Evolutionary conservation across 2,329 filamentous ascomycete species (phyloP).

Genomic region (Aspergillus texensis): DNA sequence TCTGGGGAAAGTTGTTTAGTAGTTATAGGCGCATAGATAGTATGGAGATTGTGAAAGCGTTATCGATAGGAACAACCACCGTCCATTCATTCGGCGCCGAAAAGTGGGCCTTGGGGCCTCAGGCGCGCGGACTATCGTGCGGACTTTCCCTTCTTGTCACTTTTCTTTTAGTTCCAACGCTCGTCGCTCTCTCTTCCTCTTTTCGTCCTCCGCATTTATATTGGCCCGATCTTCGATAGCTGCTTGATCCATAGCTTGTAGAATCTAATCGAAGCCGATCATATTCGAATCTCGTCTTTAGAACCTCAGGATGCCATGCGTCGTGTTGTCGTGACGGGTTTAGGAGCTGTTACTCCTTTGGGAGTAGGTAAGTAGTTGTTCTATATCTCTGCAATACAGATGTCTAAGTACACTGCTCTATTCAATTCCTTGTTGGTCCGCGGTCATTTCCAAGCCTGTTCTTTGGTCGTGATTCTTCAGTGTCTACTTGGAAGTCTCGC

Average conservation of each 20-base stretch:
- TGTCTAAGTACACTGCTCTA: neutral
- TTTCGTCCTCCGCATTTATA: constrained; percentile 7
- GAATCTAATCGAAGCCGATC: neutral
- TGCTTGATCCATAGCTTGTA: neutral
- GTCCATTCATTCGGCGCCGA: neutral
- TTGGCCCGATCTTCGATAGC: constrained; percentile 13
- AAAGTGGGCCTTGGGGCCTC: constrained; percentile 23
- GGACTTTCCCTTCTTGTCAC: constrained; percentile 42
- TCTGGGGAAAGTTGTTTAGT: neutral
- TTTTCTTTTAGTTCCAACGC: constrained; percentile 2
- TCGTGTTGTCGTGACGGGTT: constrained; percentile 80
- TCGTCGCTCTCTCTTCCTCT: constrained; percentile 2
- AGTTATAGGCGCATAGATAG: constrained; percentile 14
- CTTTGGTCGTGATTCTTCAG: constrained; percentile 5
- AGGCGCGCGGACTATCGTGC: constrained; percentile 27
- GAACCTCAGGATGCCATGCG: constrained; percentile 39
- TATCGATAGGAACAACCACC: constrained; percentile 12
- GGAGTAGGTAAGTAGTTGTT: constrained; percentile 64
- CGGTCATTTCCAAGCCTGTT: neutral
- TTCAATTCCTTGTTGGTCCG: neutral
- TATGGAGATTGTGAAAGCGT: constrained; percentile 26
- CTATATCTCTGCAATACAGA: neutral
- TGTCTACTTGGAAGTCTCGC: constrained; percentile 5
- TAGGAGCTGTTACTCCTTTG: constrained; percentile 80
- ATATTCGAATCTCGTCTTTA: neutral